Conservation (phyloP, 2,329 filamentous ascomycete genomes). For the Neofusicoccum sp. region DNA sequence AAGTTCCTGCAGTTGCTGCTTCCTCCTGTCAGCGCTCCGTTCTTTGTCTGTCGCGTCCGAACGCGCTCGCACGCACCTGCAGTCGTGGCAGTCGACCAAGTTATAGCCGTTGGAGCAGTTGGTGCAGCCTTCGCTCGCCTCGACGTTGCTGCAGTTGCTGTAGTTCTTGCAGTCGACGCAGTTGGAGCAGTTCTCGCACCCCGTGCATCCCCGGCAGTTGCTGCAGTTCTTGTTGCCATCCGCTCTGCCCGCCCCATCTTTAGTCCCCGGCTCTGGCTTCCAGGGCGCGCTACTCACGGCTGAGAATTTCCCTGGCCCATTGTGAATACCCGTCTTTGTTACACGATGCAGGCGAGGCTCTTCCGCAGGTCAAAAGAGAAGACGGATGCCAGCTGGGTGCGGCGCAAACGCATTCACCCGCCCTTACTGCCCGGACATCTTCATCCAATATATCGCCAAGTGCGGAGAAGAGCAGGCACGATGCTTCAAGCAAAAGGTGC, state of each 20-base stretch:
- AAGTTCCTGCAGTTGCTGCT: constrained; percentile 12
- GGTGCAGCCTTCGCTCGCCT: neutral
- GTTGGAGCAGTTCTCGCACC: too few species aligned
- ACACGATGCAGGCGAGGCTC: too few species aligned
- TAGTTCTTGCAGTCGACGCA: neutral
- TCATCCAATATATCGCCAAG: neutral
- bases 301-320: neutral
- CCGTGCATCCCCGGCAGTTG: too few species aligned
- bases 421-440: neutral
- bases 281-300: neutral
- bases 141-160: neutral
- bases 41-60: neutral
- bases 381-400: too few species aligned
- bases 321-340: too few species aligned
- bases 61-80: neutral
- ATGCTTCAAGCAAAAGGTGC: neutral
- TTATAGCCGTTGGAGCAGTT: constrained; percentile 6
- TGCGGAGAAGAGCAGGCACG: constrained; percentile 9
- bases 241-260: neutral
- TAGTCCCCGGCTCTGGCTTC: neutral
- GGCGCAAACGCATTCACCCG: neutral
- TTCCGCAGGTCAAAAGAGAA: too few species aligned
- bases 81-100: neutral
- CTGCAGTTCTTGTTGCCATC: constrained; percentile 3
- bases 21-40: neutral